Evolutionary conservation across 2,329 filamentous ascomycete genomes (phyloP), one percentile per base, ranked within the genome.

Genomic region (Penicillium sp.): DNA sequence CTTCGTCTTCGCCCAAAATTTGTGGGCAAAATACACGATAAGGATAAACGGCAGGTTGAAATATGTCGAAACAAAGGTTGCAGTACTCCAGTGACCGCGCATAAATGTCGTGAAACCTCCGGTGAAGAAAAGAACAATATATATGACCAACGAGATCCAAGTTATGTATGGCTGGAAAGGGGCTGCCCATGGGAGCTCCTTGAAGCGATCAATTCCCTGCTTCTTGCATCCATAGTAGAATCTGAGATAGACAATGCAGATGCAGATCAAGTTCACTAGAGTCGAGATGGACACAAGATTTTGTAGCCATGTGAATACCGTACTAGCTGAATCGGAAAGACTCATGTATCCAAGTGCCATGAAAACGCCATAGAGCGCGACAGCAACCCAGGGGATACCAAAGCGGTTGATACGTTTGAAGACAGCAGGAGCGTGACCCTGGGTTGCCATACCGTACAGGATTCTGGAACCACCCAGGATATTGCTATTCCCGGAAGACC

Each of bases 261-360:
- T 86, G 61, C 81, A 80, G 3, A 81, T 77, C 86, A 86, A 89
- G 51, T 81, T 83, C 59, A 89, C 61, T n/a, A 70, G 42, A 0
- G 65, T 67, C 0, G 62, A 59, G 31, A 69, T 65, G 1, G 66
- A 65, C 4, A 80, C 83, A 58, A 89, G 83, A 74, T 87, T 86
- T 58, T 88, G 78, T 33, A 89, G 75, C 86, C 86, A 89, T 73
- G 79, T 77, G 70, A 89, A 89, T n/a, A 86, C 87, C 3, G 77
- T 71, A 3, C 76, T 77, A 13, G 84, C 85, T 43, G 72, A 76
- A 37, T 76, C 65, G 8, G 83, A 85, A 9, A 88, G 74, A 73
- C 87, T 88, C 63, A 89, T 78, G 73, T 86, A 89, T 15, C 79
- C 85, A 6, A 89, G 79, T 12, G 86, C 78, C 25, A 86, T 86